These are phyloP conservation scores for Penicillium rolfsii DNA, from an alignment of 2,329 filamentous ascomycete genomes.

Conservation along the genomic window DNA sequence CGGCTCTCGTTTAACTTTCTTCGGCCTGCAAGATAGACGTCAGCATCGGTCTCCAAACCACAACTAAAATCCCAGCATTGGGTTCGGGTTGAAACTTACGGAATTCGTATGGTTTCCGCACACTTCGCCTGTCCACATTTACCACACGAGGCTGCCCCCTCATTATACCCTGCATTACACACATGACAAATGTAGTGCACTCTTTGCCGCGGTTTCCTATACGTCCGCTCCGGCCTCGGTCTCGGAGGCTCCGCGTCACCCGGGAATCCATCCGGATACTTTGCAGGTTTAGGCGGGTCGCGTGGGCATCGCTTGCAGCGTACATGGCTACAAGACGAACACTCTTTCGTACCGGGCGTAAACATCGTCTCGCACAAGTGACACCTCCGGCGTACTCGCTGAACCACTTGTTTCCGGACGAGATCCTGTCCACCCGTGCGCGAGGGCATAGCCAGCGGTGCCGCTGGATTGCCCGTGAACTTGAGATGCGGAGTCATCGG, in stretches of 20 bases:
- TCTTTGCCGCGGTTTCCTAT: constrained; percentile 41
- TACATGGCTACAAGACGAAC: constrained; percentile 69
- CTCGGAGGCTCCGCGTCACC: constrained; percentile 48
- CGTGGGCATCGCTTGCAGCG: constrained; percentile 81
- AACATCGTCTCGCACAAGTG: constrained; percentile 73
- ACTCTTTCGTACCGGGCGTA: constrained; percentile 61
- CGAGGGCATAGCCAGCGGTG: constrained; percentile 57
- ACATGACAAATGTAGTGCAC: constrained; percentile 49
- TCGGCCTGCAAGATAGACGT: constrained; percentile 37
- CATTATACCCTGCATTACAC: constrained; percentile 41
- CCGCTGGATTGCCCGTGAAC: constrained; percentile 36
- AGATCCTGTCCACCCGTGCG: constrained; percentile 71
- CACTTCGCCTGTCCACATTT: constrained; percentile 49
- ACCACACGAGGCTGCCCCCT: constrained; percentile 39
- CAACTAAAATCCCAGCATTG: no score
- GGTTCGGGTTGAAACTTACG: constrained; percentile 38
- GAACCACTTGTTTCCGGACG: constrained; percentile 70
- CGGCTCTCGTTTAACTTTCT: constrained; percentile 44
- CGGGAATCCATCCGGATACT: constrained; percentile 51
- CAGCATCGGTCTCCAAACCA: background rate
- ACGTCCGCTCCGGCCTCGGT: constrained; percentile 39
- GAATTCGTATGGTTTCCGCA: constrained; percentile 45
- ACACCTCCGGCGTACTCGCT: constrained; percentile 75
- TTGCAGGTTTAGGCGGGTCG: constrained; percentile 61
- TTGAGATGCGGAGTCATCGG: constrained; percentile 20